A percentile compares a stretch with the other conserved stretches of the same genome.
phyloP scores from a whole-genome alignment of 306 rosid genomes.

The Macrotyloma uniflorum region DNA sequence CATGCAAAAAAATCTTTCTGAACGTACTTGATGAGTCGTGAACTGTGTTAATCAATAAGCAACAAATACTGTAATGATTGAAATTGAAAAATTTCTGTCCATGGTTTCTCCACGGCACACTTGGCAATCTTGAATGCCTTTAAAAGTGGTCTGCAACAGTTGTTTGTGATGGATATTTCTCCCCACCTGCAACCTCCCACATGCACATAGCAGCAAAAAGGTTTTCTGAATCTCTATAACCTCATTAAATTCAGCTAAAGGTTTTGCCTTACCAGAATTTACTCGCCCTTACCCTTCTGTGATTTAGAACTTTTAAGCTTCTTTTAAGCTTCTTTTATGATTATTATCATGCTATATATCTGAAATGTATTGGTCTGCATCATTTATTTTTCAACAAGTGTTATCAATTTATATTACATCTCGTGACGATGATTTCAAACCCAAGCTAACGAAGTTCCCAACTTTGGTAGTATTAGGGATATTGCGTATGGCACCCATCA shows the following conservation, averaged over 20 bases:
- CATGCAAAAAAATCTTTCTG: too few species aligned
- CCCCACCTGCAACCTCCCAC: too few species aligned
- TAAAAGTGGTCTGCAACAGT: not conserved
- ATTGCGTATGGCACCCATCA: not conserved
- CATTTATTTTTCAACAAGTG: not conserved
- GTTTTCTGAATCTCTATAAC: too few species aligned
- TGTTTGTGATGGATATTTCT: too few species aligned
- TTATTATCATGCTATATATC: too few species aligned
- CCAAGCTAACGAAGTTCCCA: not conserved
- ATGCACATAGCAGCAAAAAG: too few species aligned
- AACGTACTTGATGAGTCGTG: too few species aligned
- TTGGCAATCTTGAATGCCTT: constrained; percentile 10
- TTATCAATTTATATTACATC: not conserved
- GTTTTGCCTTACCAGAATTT: too few species aligned
- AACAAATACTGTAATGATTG: not conserved
- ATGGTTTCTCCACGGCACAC: constrained; percentile 18
- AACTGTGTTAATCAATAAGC: not conserved
- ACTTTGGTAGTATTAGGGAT: constrained; percentile 16
- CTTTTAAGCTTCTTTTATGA: too few species aligned
- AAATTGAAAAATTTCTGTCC: not conserved
- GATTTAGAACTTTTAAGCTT: too few species aligned
- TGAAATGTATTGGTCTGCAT: not conserved
- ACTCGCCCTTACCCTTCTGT: too few species aligned
- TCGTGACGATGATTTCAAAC: not conserved
- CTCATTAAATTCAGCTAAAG: too few species aligned